Evolutionary conservation across 345 rosid genomes (phyloP), one percentile per base, ranked within the genome.

Genomic region (Chamaenerion angustifolium): DNA sequence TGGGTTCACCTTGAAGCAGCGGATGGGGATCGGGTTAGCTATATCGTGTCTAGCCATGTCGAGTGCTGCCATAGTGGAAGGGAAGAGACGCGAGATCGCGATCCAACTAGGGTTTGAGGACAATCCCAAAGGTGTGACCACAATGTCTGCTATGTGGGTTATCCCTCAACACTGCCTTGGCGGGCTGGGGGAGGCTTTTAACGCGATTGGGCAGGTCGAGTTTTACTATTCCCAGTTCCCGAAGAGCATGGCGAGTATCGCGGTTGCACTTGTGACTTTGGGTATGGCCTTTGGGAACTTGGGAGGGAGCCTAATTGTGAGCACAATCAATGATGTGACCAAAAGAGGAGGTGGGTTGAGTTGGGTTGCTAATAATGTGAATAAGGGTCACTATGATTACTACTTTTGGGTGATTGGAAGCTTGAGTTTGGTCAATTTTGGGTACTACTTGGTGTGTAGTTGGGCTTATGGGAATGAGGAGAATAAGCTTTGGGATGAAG

Each of bases 21-120:
- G 82, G 8, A 76, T 80, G 71, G 87, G 76, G 18, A 54, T 54
- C 16, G 57, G 57, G 57, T 12, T 54, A 44, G 46, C 15, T 13
- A 12, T 54, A 4, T 12, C 57, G 6, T 11, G 8, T 16, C 1
- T 21, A 16, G 23, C 48, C 7, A 54, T 23, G 48, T 11, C 11
- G 37, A 46, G 19, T 7, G 21, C 47, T 7, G 56, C 46, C 47
- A 12, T 42, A n/a, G 56, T 53, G 16, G 56, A 53, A 45, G 19
- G 37, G 6, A 15, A 8, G 11, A 41, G 56, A 46, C 56, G 44
- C 2, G 35, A 35, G 8, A 12, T 16, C 11, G 47, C 56, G 0
- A 53, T 14, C 16, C 3, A 13, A 1, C 11, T 9, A 12, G 54
- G 54, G n/a, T n/a, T 48, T 16, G 27, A 1, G 14, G 23, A 48